Percentiles rank a stretch among this genome's conserved stretches.
phyloP scores from a whole-genome alignment of 2,329 filamentous ascomycete species.

The Leptosphaerulina australis region DNA sequence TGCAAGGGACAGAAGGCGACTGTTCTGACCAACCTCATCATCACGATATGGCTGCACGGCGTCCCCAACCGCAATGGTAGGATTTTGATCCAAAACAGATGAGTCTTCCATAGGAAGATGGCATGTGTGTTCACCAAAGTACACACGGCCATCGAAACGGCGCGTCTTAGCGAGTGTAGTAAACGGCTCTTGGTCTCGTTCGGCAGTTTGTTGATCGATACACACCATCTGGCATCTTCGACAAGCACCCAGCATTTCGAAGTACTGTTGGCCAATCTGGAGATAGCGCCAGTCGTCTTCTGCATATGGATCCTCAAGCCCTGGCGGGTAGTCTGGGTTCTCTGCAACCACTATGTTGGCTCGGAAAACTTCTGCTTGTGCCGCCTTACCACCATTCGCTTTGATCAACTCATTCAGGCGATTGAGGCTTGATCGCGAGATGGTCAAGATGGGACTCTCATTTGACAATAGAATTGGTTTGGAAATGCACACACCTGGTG shows the following conservation, averaged over 20 bases:
- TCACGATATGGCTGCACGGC: slow-evolving; percentile 39
- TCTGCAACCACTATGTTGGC: slow-evolving; percentile 80
- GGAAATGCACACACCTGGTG: slow-evolving; percentile 57
- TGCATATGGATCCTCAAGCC: slow-evolving; percentile 66
- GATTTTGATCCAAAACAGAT: slow-evolving; percentile 38
- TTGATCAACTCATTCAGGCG: slow-evolving; percentile 76
- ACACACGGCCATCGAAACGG: slow-evolving; percentile 80
- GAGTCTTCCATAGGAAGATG: slow-evolving; percentile 42
- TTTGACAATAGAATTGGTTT: slow-evolving; percentile 81
- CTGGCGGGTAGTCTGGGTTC: slow-evolving; percentile 50
- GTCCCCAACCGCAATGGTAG: slow-evolving; percentile 50
- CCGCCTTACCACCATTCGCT: slow-evolving; percentile 64
- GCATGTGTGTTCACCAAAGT: slow-evolving; percentile 80
- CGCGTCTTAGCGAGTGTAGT: slow-evolving; percentile 86
- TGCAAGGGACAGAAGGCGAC: slow-evolving; percentile 33
- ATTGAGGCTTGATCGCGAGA: slow-evolving; percentile 80
- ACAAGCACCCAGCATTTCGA: slow-evolving; percentile 80
- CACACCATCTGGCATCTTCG: slow-evolving; percentile 96
- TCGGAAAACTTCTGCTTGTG: slow-evolving; percentile 78
- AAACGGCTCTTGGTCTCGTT: slow-evolving; percentile 83
- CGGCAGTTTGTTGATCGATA: slow-evolving; percentile 81
- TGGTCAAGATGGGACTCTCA: slow-evolving; percentile 88
- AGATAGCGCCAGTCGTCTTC: slow-evolving; percentile 80
- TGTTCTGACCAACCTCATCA: slow-evolving; percentile 36
- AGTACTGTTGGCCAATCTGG: slow-evolving; percentile 67